Conservation (phyloP, 257 asterid species). For the Solanum pimpinellifolium region DNA sequence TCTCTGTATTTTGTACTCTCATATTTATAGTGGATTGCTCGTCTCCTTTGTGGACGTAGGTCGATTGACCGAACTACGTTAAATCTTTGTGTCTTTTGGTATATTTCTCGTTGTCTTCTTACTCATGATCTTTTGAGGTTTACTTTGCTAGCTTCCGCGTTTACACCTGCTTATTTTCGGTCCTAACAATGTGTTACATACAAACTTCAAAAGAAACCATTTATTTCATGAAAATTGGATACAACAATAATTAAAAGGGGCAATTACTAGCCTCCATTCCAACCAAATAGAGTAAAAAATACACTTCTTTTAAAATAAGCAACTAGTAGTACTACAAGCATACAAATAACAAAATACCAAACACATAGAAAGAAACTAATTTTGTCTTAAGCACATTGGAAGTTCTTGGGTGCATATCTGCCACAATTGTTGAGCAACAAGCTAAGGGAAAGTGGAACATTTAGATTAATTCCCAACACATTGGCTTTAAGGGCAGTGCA, state of each 20-base stretch:
- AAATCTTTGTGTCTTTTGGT: too few relatives aligned
- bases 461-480: constrained; percentile 1
- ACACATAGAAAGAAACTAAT: not conserved
- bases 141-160: too few relatives aligned
- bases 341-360: not conserved
- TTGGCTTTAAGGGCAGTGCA: constrained; percentile 19
- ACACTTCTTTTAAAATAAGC: not conserved
- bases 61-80: too few relatives aligned
- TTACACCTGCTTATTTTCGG: too few relatives aligned
- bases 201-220: not conserved
- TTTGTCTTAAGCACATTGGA: not conserved
- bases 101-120: too few relatives aligned
- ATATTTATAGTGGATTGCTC: too few relatives aligned
- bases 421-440: constrained; percentile 11
- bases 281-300: not conserved
- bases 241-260: not conserved
- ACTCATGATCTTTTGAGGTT: too few relatives aligned
- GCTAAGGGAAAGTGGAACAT: not conserved
- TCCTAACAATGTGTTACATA: not conserved
- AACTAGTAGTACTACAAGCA: not conserved
- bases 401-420: not conserved
- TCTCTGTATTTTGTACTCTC: too few relatives aligned
- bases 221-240: not conserved
- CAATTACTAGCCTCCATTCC: not conserved
- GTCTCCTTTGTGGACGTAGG: too few relatives aligned